phyloP scores from a whole-genome alignment of 805 yeast species.

The Saccharomyces mikatae region DNA sequence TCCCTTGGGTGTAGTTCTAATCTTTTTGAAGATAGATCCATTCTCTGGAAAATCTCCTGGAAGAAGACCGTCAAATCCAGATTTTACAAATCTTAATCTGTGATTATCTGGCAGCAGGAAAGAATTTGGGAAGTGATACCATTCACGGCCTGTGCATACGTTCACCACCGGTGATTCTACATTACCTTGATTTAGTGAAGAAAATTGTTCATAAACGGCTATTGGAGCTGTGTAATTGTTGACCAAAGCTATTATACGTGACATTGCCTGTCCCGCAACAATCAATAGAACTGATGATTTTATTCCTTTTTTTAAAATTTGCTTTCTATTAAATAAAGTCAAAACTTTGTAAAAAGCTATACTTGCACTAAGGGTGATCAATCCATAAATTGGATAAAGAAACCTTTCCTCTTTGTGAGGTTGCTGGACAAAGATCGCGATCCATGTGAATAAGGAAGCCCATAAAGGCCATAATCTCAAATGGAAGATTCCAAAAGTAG shows the following conservation, averaged over 20 bases:
- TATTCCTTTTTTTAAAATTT: slow-evolving; percentile 3
- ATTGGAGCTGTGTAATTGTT: slow-evolving; percentile 71
- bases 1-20: slow-evolving; percentile 46
- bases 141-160: slow-evolving; percentile 88
- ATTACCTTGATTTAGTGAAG: slow-evolving; percentile 22
- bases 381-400: slow-evolving; percentile 74
- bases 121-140: slow-evolving; percentile 89
- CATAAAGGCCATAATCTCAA: slow-evolving; percentile 27
- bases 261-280: slow-evolving; percentile 29
- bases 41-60: slow-evolving; percentile 77
- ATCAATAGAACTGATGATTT: slow-evolving; percentile 14
- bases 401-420: slow-evolving; percentile 94
- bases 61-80: slow-evolving; percentile 78
- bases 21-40: slow-evolving; percentile 24
- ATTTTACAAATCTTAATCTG: slow-evolving; percentile 58
- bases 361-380: slow-evolving; percentile 57
- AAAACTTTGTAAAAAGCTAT: slow-evolving; percentile 31
- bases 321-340: slow-evolving; percentile 6
- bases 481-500: slow-evolving; percentile 25
- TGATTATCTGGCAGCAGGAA: slow-evolving; percentile 62
- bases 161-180: slow-evolving; percentile 28
- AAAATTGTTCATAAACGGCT: slow-evolving; percentile 39
- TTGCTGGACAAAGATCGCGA: slow-evolving; percentile 54
- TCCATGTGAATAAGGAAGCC: slow-evolving; percentile 59
- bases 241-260: slow-evolving; percentile 54